A percentile compares a stretch with the other conserved stretches of the same genome.
phyloP scores from a whole-genome alignment of 768 basidiomycete genomes.

The Grammothele lineata region DNA sequence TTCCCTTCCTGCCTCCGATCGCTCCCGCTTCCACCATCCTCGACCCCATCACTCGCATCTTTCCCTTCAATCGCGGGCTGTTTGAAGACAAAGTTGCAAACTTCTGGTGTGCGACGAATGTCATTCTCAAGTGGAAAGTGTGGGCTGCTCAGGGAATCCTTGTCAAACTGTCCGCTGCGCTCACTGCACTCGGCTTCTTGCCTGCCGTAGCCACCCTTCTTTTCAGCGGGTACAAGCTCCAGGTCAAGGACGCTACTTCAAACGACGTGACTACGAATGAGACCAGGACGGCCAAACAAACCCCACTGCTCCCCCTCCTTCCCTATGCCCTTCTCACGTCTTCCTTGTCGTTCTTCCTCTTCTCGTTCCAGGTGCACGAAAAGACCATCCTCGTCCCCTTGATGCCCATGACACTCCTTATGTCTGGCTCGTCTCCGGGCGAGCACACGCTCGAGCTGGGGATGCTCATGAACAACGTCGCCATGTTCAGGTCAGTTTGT shows the following conservation, averaged over 20 bases:
- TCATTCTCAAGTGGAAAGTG: slow-evolving; percentile 79
- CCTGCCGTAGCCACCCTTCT: slow-evolving; percentile 51
- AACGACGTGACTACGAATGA: neutral
- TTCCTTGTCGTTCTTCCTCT: slow-evolving; percentile 91
- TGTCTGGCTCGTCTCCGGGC: slow-evolving; percentile 50
- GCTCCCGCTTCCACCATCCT: slow-evolving; percentile 41
- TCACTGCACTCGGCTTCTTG: slow-evolving; percentile 70
- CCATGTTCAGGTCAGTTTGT: slow-evolving; percentile 72
- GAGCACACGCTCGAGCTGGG: slow-evolving; percentile 59
- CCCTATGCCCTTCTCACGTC: slow-evolving; percentile 77
- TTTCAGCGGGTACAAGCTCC: slow-evolving; percentile 33
- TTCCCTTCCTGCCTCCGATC: slow-evolving; percentile 76
- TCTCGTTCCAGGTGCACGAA: slow-evolving; percentile 96
- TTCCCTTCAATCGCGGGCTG: slow-evolving; percentile 86
- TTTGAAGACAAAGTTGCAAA: slow-evolving; percentile 98
- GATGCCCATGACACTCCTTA: slow-evolving; percentile 75
- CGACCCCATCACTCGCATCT: slow-evolving; percentile 77
- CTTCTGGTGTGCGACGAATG: slow-evolving; percentile 94
- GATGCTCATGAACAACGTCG: slow-evolving; percentile 74
- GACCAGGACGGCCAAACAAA: slow-evolving; percentile 23
- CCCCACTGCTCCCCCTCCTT: slow-evolving; percentile 63
- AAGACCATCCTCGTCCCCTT: slow-evolving; percentile 87
- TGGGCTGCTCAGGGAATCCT: slow-evolving; percentile 46
- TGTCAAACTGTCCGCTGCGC: slow-evolving; percentile 57
- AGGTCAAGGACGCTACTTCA: neutral